phyloP scores from a whole-genome alignment of 2,329 filamentous ascomycete species.

The Thermoascus crustaceus region DNA sequence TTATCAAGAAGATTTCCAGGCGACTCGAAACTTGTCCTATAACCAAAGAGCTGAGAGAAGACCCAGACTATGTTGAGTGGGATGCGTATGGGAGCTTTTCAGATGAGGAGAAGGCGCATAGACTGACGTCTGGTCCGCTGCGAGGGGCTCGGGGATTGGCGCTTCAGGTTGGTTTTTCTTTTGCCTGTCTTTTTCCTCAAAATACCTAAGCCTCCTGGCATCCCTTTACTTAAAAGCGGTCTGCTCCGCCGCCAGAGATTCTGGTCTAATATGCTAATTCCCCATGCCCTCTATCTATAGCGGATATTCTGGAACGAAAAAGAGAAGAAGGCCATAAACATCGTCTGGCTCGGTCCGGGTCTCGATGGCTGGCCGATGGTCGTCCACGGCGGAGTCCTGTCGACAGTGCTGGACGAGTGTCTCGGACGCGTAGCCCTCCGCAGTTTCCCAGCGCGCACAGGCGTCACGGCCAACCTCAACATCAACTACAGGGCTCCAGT shows the following conservation, averaged over 20 bases:
- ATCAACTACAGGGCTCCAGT: constrained; percentile 58
- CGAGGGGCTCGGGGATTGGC: constrained; percentile 33
- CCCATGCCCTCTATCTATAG: too few relatives aligned
- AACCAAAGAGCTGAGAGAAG: constrained; percentile 28
- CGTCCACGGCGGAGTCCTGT: constrained; percentile 62
- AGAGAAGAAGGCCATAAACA: constrained; percentile 50
- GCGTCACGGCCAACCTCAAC: constrained; percentile 50
- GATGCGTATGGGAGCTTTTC: constrained; percentile 30
- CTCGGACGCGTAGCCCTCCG: constrained; percentile 55
- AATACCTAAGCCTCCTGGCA: too few relatives aligned
- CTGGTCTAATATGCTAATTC: too few relatives aligned
- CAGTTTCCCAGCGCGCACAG: constrained; percentile 41
- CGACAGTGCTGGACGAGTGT: constrained; percentile 61
- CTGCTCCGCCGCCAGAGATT: too few relatives aligned
- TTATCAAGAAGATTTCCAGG: constrained; percentile 21
- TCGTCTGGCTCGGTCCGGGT: constrained; percentile 61
- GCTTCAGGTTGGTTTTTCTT: constrained; percentile 28
- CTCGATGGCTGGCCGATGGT: constrained; percentile 62
- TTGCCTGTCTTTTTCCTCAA: constrained; percentile 4
- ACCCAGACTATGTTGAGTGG: constrained; percentile 33
- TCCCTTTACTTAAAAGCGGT: too few relatives aligned
- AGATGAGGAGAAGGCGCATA: constrained; percentile 24
- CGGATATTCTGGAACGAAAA: constrained; percentile 55
- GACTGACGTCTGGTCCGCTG: constrained; percentile 33
- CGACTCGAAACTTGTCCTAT: constrained; percentile 29